Evolutionary conservation across 108 stramenopile genomes (phyloP).

Genomic region (Nannochloropsis gaditana): DNA sequence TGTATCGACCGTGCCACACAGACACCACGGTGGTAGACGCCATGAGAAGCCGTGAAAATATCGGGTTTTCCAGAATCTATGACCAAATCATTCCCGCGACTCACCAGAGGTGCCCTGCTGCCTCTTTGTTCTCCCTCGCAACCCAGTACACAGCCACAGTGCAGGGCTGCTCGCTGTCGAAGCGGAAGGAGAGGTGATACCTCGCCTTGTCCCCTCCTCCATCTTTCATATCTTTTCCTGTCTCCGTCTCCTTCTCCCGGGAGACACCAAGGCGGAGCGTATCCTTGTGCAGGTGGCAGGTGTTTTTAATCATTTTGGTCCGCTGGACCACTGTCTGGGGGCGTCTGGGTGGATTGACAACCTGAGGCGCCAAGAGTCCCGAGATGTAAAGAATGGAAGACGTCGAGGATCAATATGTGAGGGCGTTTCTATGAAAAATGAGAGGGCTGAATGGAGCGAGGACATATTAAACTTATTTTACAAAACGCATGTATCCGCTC

Average conservation of each 20-base stretch:
- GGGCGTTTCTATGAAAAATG: not conserved
- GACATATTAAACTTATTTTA: not conserved
- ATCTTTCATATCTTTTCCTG: not conserved
- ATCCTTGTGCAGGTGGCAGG: slow-evolving; percentile 5
- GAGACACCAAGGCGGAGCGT: not conserved
- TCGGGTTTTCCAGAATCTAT: not conserved
- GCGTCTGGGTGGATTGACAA: not conserved
- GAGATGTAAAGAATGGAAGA: too few species aligned
- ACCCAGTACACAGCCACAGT: not conserved
- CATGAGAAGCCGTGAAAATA: not conserved
- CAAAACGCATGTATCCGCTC: not conserved
- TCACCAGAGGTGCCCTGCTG: not conserved
- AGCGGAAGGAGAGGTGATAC: slow-evolving; percentile 7
- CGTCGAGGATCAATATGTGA: too few species aligned
- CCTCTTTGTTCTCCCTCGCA: not conserved
- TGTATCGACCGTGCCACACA: not conserved
- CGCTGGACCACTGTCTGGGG: not conserved
- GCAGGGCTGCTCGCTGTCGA: not conserved
- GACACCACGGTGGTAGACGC: not conserved
- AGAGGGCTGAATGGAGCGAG: not conserved
- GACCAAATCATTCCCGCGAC: not conserved
- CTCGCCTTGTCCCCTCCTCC: not conserved
- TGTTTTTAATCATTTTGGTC: not conserved
- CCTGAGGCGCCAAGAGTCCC: not conserved
- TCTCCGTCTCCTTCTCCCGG: not conserved